These are phyloP conservation scores for Geotrichum bryndzae DNA, from an alignment of 1,139 yeast genomes.

Conservation along the genomic window DNA sequence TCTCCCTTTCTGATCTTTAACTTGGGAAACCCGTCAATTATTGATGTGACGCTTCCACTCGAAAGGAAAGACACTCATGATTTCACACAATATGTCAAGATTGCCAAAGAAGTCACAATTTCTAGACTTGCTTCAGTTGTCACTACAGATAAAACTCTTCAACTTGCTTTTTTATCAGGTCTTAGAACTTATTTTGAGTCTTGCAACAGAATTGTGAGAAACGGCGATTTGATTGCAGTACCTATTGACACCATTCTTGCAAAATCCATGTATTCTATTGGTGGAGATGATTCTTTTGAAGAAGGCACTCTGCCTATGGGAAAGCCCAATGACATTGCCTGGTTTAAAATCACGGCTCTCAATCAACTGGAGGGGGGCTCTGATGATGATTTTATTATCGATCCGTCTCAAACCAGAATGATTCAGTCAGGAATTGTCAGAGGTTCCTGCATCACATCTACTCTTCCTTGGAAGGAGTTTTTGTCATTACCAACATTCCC, in stretches of 20 bases:
- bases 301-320: conserved; percentile 45
- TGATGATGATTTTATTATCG: conserved; percentile 50
- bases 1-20: conserved; percentile 64
- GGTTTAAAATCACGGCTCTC: conserved; percentile 62
- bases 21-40: conserved; percentile 37
- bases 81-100: conserved; percentile 28
- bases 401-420: conserved; percentile 59
- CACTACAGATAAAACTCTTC: conserved; percentile 61
- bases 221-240: conserved; percentile 68
- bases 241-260: conserved; percentile 70
- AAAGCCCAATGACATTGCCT: conserved; percentile 68
- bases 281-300: conserved; percentile 26
- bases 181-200: conserved; percentile 58
- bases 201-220: conserved; percentile 50
- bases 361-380: conserved; percentile 32
- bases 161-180: conserved; percentile 58
- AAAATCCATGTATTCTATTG: conserved; percentile 46
- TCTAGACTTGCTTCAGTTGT: conserved; percentile 67
- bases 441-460: conserved; percentile 38
- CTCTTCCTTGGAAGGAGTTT: conserved; percentile 51
- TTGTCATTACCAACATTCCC: conserved; percentile 39
- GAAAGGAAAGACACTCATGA: conserved; percentile 16
- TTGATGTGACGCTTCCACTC: conserved; percentile 30
- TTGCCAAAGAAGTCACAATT: conserved; percentile 49
- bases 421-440: conserved; percentile 54